phyloP scores from a whole-genome alignment of 805 yeast species.

The Zygosaccharomyces gambellarensis region DNA sequence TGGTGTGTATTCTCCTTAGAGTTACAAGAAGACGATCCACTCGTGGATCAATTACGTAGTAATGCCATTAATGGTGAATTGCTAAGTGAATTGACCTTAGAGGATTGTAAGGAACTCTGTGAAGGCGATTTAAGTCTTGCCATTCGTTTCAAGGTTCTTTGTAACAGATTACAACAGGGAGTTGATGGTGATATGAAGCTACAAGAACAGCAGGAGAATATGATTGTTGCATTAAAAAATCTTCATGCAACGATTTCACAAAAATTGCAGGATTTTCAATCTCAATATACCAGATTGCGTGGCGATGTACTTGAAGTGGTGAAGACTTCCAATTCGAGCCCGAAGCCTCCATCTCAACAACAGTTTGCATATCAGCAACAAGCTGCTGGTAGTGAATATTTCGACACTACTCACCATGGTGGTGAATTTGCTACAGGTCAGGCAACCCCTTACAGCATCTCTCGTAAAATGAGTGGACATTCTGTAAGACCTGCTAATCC shows the following conservation, averaged over 20 bases:
- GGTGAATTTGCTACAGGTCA: conserved; percentile 10
- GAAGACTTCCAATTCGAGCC: conserved; percentile 16
- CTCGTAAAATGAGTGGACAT: conserved; percentile 10
- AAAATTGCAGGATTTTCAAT: conserved; percentile 31
- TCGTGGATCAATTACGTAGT: conserved; percentile 14
- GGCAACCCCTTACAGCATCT: conserved; percentile 7
- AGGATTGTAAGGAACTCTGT: conserved; percentile 72
- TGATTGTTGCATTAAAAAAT: conserved; percentile 27
- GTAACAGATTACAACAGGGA: conserved; percentile 43
- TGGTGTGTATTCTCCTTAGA: conserved; percentile 26
- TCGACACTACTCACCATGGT: conserved; percentile 17
- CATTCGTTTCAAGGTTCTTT: conserved; percentile 52
- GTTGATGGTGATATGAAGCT: conserved; percentile 14
- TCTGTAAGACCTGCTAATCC: conserved; percentile 11
- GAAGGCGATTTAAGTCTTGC: conserved; percentile 50
- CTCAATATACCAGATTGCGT: conserved; percentile 29
- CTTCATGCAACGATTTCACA: conserved; percentile 25
- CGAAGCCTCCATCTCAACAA: conserved; percentile 10
- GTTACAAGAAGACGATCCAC: conserved; percentile 14
- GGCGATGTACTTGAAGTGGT: conserved; percentile 30
- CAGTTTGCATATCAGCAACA: conserved; percentile 9
- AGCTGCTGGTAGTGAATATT: conserved; percentile 18
- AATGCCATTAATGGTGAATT: conserved; percentile 50
- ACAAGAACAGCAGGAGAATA: conserved; percentile 32
- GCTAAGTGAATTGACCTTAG: conserved; percentile 60